A percentile compares a stretch with the other conserved stretches of the same genome.
Conservation (phyloP, 148 eudicot genomes). For the Rhododendron williamsianum region DNA sequence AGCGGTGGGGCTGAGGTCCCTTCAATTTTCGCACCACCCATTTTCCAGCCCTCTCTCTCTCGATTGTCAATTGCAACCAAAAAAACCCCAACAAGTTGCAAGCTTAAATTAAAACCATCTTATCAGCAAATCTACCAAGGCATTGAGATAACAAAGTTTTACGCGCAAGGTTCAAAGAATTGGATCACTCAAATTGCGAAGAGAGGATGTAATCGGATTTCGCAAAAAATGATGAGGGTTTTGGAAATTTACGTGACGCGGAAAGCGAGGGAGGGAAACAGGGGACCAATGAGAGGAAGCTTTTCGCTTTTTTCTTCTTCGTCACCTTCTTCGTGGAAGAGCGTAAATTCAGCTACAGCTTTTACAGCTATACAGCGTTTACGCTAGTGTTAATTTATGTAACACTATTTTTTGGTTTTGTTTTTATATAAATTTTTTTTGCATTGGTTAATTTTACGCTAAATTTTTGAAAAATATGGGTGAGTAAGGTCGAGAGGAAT, state of each 20-base stretch:
- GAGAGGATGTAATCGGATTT: not conserved
- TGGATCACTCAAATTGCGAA: constrained; percentile 10
- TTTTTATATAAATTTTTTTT: no score
- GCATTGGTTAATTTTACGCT: no score
- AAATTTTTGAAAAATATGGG: no score
- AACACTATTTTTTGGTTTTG: no score
- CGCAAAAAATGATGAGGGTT: not conserved
- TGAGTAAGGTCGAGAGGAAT: no score
- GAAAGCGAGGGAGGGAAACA: constrained; percentile 2
- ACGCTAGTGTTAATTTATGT: no score
- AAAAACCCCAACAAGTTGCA: not conserved
- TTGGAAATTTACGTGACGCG: constrained; percentile 2
- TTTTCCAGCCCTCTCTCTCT: not conserved
- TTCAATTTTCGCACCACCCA: constrained; percentile 41
- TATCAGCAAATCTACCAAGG: constrained; percentile 1
- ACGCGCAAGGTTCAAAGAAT: constrained; percentile 9
- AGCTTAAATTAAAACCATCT: not conserved
- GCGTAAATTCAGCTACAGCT: not conserved
- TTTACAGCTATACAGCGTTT: no score
- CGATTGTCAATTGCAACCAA: constrained; percentile 15
- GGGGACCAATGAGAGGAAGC: not conserved
- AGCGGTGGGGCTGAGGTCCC: constrained; percentile 44
- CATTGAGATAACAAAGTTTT: not conserved
- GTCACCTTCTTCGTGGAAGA: not conserved
- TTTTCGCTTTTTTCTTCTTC: not conserved